A percentile compares a stretch with the other conserved stretches of the same genome.
These are phyloP conservation scores for Plasmodium inui DNA, from an alignment of 169 alveolate genomes.

Conservation along the genomic window DNA sequence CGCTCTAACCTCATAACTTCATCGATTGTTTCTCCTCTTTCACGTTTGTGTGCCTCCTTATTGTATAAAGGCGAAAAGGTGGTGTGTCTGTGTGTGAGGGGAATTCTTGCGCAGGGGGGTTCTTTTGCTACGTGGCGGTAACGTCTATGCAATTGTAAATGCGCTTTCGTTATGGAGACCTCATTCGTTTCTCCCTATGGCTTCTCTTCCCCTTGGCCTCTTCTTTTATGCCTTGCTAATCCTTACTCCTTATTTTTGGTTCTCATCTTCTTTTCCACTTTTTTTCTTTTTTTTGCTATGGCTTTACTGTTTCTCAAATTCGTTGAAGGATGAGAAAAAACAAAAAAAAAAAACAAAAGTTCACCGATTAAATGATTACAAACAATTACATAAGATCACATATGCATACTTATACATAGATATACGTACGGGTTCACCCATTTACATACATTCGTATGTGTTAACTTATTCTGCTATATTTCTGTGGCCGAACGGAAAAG, in stretches of 20 bases:
- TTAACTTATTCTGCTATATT: not conserved
- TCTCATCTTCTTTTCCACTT: not conserved
- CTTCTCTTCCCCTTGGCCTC: not conserved
- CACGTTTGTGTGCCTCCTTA: not conserved
- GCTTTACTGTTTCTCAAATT: not conserved
- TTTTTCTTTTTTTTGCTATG: not conserved
- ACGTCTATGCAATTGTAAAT: not conserved
- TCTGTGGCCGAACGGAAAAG: not conserved
- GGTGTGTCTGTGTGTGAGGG: not conserved
- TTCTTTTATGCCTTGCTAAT: not conserved
- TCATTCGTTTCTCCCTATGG: not conserved
- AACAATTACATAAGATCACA: not conserved
- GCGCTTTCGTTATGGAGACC: not conserved
- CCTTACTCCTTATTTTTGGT: not conserved
- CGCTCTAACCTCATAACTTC: conserved; percentile 32
- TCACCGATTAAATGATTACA: not conserved
- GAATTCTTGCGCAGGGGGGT: not conserved
- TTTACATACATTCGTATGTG: conserved; percentile 2
- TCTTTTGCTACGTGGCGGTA: not conserved
- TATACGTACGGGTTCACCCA: not conserved
- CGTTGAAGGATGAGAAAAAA: not conserved
- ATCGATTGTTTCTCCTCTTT: not conserved
- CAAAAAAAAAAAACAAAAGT: not conserved
- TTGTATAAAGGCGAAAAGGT: not conserved
- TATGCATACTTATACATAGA: not conserved